Percentiles rank a stretch among this genome's conserved stretches.
phyloP scores from a whole-genome alignment of 768 basidiomycete genomes.

The Kwoniella europaea region DNA sequence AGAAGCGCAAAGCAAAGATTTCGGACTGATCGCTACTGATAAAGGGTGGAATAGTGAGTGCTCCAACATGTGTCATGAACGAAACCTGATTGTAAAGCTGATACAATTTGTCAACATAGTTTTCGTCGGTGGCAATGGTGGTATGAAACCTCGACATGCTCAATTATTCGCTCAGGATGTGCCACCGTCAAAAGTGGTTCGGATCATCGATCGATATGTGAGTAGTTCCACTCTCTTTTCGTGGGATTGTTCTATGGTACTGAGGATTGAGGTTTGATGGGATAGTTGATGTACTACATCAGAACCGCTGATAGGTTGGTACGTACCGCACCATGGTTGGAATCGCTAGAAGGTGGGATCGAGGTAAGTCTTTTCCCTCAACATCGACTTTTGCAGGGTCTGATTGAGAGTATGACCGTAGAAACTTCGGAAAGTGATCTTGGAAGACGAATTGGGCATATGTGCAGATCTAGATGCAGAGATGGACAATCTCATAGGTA shows the following conservation, averaged over 20 bases:
- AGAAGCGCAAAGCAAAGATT: conserved; percentile 76
- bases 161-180: conserved; percentile 72
- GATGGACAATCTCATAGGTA: conserved; percentile 70
- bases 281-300: conserved; percentile 66
- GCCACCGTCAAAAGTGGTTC: conserved; percentile 67
- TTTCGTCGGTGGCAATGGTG: conserved; percentile 75
- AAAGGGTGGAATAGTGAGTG: conserved; percentile 71
- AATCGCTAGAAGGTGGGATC: conserved; percentile 71
- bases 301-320: conserved; percentile 72
- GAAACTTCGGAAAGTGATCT: conserved; percentile 68
- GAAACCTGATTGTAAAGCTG: background rate
- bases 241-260: no score
- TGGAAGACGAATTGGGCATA: conserved; percentile 75
- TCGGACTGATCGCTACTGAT: conserved; percentile 75
- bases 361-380: conserved; percentile 56
- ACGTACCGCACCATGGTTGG: conserved; percentile 76
- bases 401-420: no score
- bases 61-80: no score
- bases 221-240: no score
- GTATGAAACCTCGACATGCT: conserved; percentile 65
- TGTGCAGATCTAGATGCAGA: conserved; percentile 70
- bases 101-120: conserved; percentile 55
- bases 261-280: no score
- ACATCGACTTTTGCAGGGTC: no score
- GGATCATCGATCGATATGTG: conserved; percentile 67